Percentiles rank a stretch among this genome's conserved stretches.
Evolutionary conservation across 2,329 filamentous ascomycete species (phyloP).

Genomic region (Alternaria atra): DNA sequence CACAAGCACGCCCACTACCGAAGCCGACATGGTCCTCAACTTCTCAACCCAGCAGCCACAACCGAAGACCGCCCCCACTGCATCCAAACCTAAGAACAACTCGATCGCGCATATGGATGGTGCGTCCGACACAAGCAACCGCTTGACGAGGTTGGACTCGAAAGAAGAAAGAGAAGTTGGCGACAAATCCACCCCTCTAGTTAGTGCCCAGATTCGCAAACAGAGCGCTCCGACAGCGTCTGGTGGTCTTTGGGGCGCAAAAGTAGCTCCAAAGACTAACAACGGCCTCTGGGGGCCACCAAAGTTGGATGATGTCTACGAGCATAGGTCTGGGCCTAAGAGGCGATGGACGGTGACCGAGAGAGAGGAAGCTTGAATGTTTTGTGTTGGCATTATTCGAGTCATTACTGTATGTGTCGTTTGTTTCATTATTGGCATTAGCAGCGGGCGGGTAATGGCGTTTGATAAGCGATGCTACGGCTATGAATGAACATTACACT

Average conservation of each 20-base stretch:
- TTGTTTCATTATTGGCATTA: not conserved
- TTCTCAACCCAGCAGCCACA: constrained; percentile 37
- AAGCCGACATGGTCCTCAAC: constrained; percentile 47
- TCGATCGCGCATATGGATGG: constrained; percentile 15
- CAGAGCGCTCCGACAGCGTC: constrained; percentile 14
- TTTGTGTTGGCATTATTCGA: not conserved
- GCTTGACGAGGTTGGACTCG: constrained; percentile 26
- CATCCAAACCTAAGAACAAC: constrained; percentile 16
- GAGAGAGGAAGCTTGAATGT: constrained; percentile 30
- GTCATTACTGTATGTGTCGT: not conserved
- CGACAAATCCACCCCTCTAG: constrained; percentile 44
- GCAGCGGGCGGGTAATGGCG: constrained; percentile 1
- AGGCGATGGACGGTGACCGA: constrained; percentile 56
- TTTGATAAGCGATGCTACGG: constrained; percentile 1
- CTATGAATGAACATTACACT: not conserved
- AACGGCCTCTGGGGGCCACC: constrained; percentile 57
- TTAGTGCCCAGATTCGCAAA: constrained; percentile 28
- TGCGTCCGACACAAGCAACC: constrained; percentile 15
- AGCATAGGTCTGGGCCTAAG: constrained; percentile 52
- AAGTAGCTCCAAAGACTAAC: constrained; percentile 28
- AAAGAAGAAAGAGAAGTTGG: constrained; percentile 42
- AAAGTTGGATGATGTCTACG: constrained; percentile 44
- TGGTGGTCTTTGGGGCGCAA: constrained; percentile 42
- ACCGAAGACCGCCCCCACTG: constrained; percentile 21
- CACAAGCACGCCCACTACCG: constrained; percentile 27